These are phyloP conservation scores for Fragaria vesca DNA, from an alignment of 306 rosid species.

Conservation along the genomic window DNA sequence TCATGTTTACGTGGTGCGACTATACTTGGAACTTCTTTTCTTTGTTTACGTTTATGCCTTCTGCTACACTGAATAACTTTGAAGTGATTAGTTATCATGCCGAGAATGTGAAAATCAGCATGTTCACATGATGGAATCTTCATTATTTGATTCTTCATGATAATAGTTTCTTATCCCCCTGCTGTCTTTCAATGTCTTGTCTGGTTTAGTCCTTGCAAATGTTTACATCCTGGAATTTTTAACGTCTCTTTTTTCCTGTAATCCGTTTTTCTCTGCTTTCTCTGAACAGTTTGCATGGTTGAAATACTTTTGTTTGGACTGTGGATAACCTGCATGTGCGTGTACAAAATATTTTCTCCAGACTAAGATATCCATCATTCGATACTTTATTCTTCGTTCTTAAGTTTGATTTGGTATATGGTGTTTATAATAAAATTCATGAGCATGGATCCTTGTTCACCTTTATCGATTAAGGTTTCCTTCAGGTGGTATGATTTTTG, in stretches of 20 bases:
- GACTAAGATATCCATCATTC: neutral
- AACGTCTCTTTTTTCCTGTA: neutral
- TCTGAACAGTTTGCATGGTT: neutral
- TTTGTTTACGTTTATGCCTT: neutral
- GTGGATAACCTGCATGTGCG: neutral
- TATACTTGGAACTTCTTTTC: conserved; percentile 15
- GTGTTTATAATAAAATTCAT: neutral
- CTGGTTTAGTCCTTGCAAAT: neutral
- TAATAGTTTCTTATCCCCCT: neutral
- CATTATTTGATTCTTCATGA: neutral
- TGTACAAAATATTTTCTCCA: neutral
- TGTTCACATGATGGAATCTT: neutral
- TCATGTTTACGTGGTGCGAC: conserved; percentile 52
- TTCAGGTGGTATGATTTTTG: neutral
- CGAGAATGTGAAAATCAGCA: neutral
- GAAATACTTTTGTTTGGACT: neutral
- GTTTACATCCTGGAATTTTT: neutral
- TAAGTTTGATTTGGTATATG: neutral
- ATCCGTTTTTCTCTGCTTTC: neutral
- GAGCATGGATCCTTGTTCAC: neutral
- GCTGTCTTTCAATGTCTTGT: neutral
- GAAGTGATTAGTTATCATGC: conserved; percentile 13
- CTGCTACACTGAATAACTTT: conserved; percentile 18
- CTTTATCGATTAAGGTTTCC: neutral
- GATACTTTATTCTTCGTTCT: too few relatives aligned